A percentile compares a stretch with the other conserved stretches of the same genome.
Conservation (phyloP, 495 filamentous ascomycete genomes). For the Penicillium cataractarum region DNA sequence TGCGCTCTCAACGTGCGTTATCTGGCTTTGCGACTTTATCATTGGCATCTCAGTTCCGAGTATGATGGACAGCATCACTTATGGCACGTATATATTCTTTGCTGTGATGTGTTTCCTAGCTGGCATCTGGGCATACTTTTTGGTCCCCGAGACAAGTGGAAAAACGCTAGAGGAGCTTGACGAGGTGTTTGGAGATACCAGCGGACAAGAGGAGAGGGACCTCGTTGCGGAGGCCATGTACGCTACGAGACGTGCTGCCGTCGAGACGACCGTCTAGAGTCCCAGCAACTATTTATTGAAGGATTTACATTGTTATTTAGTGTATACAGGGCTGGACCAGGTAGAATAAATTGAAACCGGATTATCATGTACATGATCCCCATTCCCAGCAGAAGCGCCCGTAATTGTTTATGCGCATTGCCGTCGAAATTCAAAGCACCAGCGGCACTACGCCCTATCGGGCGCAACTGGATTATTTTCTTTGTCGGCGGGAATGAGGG, state of each 20-base stretch:
- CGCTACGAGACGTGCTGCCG: not conserved
- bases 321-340: not conserved
- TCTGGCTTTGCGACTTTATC: constrained; percentile 69
- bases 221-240: constrained; percentile 7
- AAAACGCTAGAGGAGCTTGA: constrained; percentile 15
- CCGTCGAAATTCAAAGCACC: not conserved
- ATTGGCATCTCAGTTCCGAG: constrained; percentile 60
- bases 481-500: not conserved
- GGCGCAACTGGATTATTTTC: not conserved
- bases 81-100: constrained; percentile 10
- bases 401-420: too few species aligned
- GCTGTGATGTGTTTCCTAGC: constrained; percentile 11
- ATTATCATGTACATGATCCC: not conserved
- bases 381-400: not conserved
- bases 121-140: constrained; percentile 5
- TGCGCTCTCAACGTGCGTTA: constrained; percentile 60
- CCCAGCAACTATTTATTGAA: too few species aligned
- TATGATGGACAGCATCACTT: constrained; percentile 58
- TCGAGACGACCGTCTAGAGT: not conserved
- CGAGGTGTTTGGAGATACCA: constrained; percentile 7
- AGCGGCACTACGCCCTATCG: not conserved
- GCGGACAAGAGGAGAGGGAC: constrained; percentile 7
- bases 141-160: constrained; percentile 9
- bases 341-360: not conserved
- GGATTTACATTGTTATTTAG: not conserved